Conservation (phyloP, 2,329 filamentous ascomycete species). For the Pyrenochaeta sp. region DNA sequence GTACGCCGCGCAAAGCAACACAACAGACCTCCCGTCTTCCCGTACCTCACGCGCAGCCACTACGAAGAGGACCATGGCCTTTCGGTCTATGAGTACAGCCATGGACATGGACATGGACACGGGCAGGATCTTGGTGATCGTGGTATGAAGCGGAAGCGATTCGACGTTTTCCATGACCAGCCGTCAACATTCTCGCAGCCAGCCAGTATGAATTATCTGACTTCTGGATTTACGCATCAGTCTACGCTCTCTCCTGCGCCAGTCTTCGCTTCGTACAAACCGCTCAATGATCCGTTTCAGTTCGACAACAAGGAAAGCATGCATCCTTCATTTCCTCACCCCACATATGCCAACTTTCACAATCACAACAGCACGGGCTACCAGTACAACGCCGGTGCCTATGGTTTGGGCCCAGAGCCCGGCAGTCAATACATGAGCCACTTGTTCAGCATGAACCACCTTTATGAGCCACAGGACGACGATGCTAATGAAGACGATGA, state of each 20-base stretch:
- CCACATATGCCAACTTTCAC: slow-evolving; percentile 33
- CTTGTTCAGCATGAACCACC: slow-evolving; percentile 27
- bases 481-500: slow-evolving; percentile 36
- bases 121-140: slow-evolving; percentile 34
- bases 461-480: slow-evolving; percentile 32
- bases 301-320: slow-evolving; percentile 46
- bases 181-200: slow-evolving; percentile 41
- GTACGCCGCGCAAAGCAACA: slow-evolving; percentile 41
- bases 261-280: slow-evolving; percentile 34
- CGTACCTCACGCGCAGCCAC: slow-evolving; percentile 26
- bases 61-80: slow-evolving; percentile 42
- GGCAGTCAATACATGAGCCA: slow-evolving; percentile 33
- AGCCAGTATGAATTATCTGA: slow-evolving; percentile 43
- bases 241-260: slow-evolving; percentile 34
- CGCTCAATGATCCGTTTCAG: slow-evolving; percentile 36
- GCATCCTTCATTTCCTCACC: slow-evolving; percentile 30
- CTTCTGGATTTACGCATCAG: slow-evolving; percentile 38
- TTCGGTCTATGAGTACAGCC: slow-evolving; percentile 40
- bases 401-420: slow-evolving; percentile 39
- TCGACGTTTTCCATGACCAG: slow-evolving; percentile 54
- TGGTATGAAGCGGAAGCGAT: slow-evolving; percentile 44
- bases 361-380: slow-evolving; percentile 29
- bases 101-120: too few relatives aligned
- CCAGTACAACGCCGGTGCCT: slow-evolving; percentile 38
- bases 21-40: slow-evolving; percentile 22